Percentiles rank a stretch among this genome's conserved stretches.
phyloP scores from a whole-genome alignment of 2,329 filamentous ascomycete genomes.

The Metarhizium humberi region DNA sequence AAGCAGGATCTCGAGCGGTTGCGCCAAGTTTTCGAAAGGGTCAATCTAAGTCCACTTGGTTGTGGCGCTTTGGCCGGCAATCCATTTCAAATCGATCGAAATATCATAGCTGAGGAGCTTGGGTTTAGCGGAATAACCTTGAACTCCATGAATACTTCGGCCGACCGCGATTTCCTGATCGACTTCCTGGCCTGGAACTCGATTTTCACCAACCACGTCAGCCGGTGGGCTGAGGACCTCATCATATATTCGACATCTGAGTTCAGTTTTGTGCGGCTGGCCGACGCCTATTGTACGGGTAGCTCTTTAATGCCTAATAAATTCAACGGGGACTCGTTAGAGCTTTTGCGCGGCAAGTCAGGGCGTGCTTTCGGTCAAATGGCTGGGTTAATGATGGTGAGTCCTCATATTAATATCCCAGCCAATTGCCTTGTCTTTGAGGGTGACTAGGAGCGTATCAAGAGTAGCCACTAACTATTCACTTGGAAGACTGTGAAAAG shows the following conservation, averaged over 20 bases:
- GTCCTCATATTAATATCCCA: no score
- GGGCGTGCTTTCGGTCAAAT: conserved; percentile 74
- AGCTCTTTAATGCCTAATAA: conserved; percentile 75
- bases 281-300: conserved; percentile 73
- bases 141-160: conserved; percentile 70
- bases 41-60: conserved; percentile 64
- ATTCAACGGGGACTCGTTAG: conserved; percentile 33
- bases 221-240: conserved; percentile 74
- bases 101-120: conserved; percentile 68
- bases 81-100: conserved; percentile 72
- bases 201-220: conserved; percentile 72
- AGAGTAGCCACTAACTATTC: no score
- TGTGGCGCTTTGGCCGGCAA: conserved; percentile 75
- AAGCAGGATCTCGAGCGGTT: conserved; percentile 67
- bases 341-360: conserved; percentile 1
- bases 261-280: conserved; percentile 66
- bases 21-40: conserved; percentile 60
- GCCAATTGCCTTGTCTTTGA: no score
- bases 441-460: no score
- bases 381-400: conserved; percentile 52
- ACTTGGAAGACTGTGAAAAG: conserved; percentile 41
- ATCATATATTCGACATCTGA: conserved; percentile 74
- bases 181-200: conserved; percentile 75
- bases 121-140: conserved; percentile 67
- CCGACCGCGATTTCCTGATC: conserved; percentile 72